A percentile compares a stretch with the other conserved stretches of the same genome.
Conservation (phyloP, 83 land plant species). For the Diphasiastrum complanatum region DNA sequence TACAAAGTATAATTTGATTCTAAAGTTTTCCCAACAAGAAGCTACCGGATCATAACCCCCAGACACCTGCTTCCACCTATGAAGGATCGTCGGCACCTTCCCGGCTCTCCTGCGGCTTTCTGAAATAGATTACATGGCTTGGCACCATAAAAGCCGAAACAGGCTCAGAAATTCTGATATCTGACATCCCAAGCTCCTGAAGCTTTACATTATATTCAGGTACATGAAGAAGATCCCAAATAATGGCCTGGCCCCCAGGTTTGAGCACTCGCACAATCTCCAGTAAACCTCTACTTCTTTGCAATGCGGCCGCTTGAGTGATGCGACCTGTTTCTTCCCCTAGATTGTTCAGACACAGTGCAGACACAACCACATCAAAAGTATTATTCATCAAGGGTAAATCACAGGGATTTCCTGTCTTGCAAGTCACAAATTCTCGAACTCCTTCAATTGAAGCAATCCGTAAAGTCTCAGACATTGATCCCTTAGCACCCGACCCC, state of each 20-base stretch:
- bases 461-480: conserved; percentile 39
- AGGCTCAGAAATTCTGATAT: too few relatives aligned
- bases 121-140: too few relatives aligned
- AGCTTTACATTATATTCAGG: conserved; percentile 51
- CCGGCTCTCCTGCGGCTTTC: too few relatives aligned
- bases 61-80: too few relatives aligned
- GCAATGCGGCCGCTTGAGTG: conserved; percentile 39
- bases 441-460: conserved; percentile 52
- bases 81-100: too few relatives aligned
- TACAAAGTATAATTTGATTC: too few relatives aligned
- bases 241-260: conserved; percentile 52
- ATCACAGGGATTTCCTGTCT: conserved; percentile 49
- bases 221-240: conserved; percentile 59
- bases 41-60: too few relatives aligned
- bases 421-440: conserved; percentile 51
- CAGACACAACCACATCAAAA: conserved; percentile 70
- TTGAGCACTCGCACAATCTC: conserved; percentile 59
- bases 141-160: too few relatives aligned
- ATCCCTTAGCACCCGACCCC: conserved; percentile 18
- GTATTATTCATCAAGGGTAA: conserved; percentile 55
- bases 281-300: conserved; percentile 42
- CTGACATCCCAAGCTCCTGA: conserved; percentile 49
- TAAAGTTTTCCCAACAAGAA: too few relatives aligned
- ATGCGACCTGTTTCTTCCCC: conserved; percentile 37
- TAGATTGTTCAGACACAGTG: conserved; percentile 34